Conservation (phyloP, 768 basidiomycete species). For the Strobilomyces dryophilus region DNA sequence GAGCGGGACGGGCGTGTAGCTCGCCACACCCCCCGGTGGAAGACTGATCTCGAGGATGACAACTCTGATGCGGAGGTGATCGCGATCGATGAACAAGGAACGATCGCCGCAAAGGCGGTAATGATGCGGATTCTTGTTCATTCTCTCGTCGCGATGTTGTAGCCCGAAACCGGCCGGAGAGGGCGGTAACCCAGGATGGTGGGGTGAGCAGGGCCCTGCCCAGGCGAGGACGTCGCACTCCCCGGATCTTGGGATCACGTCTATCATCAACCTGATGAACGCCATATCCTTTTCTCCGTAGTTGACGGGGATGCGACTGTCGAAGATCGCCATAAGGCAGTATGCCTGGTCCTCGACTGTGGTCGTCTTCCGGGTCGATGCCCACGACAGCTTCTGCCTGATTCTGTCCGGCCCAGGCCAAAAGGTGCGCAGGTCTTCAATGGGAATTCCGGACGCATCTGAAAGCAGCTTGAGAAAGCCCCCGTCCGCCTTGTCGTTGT, state of each 20-base stretch:
- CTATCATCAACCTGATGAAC: slow-evolving; percentile 18
- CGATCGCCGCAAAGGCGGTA: slow-evolving; percentile 23
- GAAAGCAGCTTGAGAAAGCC: slow-evolving; percentile 4
- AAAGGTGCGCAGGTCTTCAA: slow-evolving; percentile 15
- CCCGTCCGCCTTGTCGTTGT: slow-evolving; percentile 23
- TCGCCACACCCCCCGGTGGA: background rate
- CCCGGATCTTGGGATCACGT: slow-evolving; percentile 10
- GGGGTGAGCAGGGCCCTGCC: slow-evolving; percentile 14
- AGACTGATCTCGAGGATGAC: slow-evolving; percentile 9
- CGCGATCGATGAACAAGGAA: slow-evolving; percentile 5
- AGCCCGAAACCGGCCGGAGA: slow-evolving; percentile 13
- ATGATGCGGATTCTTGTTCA: slow-evolving; percentile 7
- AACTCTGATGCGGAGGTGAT: slow-evolving; percentile 7
- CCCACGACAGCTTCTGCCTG: slow-evolving; percentile 18
- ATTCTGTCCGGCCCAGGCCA: slow-evolving; percentile 17
- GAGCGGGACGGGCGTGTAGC: background rate
- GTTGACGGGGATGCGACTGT: slow-evolving; percentile 6
- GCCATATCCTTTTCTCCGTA: slow-evolving; percentile 14
- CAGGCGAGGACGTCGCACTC: slow-evolving; percentile 22
- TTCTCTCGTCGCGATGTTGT: background rate
- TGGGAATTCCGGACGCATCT: slow-evolving; percentile 9
- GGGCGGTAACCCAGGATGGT: slow-evolving; percentile 9
- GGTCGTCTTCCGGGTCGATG: slow-evolving; percentile 10
- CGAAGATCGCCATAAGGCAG: slow-evolving; percentile 18
- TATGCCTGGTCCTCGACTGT: slow-evolving; percentile 17